phyloP scores from a whole-genome alignment of 2,329 filamentous ascomycete genomes.

The Huntiella decipiens region DNA sequence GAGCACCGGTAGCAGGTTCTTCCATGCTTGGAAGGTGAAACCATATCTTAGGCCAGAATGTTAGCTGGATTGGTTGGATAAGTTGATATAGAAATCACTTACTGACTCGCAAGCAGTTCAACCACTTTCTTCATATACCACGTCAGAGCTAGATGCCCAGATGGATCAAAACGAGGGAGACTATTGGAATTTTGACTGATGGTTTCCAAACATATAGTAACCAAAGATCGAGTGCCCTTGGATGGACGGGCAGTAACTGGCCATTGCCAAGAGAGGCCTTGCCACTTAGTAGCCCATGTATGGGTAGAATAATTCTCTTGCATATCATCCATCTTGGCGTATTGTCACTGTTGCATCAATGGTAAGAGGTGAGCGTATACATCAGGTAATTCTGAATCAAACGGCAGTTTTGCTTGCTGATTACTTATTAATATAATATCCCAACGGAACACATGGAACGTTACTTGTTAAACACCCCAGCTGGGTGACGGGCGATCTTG shows the following conservation, averaged over 20 bases:
- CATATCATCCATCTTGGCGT: too few species aligned
- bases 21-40: constrained; percentile 6
- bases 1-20: background rate
- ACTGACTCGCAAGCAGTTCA: background rate
- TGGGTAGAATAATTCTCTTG: background rate
- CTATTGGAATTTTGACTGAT: constrained; percentile 1
- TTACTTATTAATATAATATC: too few species aligned
- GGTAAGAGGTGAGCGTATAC: too few species aligned
- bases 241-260: background rate
- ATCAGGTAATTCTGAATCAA: too few species aligned
- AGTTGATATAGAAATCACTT: background rate
- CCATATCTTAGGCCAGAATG: background rate
- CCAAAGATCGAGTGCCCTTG: constrained; percentile 2
- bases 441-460: too few species aligned
- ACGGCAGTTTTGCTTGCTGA: too few species aligned
- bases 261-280: background rate
- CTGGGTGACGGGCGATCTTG: too few species aligned
- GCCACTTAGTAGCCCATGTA: constrained; percentile 4
- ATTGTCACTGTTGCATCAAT: too few species aligned
- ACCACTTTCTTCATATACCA: background rate
- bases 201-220: constrained; percentile 4
- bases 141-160: background rate
- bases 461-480: too few species aligned
- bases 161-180: background rate
- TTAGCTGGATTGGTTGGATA: background rate